These are phyloP conservation scores for Ophiostoma himal-ulmi DNA, from an alignment of 2,329 filamentous ascomycete species.

Conservation along the genomic window DNA sequence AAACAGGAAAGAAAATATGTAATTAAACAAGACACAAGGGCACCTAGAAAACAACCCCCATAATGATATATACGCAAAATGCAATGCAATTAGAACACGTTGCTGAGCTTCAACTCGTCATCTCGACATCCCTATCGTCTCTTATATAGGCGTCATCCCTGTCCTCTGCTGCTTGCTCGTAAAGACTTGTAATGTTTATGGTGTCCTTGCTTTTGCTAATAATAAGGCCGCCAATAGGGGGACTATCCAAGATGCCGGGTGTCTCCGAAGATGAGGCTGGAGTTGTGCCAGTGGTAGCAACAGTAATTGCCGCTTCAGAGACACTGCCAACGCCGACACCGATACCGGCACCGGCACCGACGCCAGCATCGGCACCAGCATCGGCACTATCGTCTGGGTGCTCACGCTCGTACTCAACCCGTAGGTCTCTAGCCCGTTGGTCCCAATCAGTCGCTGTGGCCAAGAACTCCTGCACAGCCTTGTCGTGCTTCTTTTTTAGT, in stretches of 20 bases:
- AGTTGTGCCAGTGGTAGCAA: neutral
- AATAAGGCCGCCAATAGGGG: neutral
- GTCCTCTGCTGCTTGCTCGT: neutral
- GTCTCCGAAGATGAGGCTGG: neutral
- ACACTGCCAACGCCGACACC: neutral
- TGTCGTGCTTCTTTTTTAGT: constrained; percentile 61
- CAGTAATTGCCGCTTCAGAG: neutral
- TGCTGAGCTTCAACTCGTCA: neutral
- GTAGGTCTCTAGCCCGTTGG: constrained; percentile 51
- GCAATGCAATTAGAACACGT: neutral
- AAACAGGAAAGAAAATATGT: neutral
- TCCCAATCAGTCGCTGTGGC: constrained; percentile 66
- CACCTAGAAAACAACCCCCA: neutral
- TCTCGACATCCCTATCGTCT: neutral
- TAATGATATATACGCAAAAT: neutral
- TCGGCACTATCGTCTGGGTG: constrained; percentile 41
- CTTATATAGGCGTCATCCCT: neutral
- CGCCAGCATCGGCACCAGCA: neutral
- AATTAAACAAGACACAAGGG: neutral
- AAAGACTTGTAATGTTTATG: neutral
- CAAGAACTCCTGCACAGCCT: constrained; percentile 54
- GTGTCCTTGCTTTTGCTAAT: neutral
- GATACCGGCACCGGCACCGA: neutral
- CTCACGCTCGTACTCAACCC: constrained; percentile 47
- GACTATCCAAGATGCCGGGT: neutral